Conservation (phyloP, 768 basidiomycete species). For the Termitomyces sp. region DNA sequence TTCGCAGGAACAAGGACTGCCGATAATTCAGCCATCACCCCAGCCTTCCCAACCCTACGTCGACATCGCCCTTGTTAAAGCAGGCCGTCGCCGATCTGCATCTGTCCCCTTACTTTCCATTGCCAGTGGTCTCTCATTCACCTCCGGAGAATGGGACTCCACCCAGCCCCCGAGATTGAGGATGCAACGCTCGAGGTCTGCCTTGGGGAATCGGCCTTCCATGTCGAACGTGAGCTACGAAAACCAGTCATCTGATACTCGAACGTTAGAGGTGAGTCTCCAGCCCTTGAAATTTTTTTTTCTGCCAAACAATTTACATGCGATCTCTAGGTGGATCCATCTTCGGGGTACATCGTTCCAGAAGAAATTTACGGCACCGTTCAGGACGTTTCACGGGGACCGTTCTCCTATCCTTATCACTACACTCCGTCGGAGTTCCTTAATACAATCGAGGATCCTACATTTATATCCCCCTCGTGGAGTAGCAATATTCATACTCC, state of each 20-base stretch:
- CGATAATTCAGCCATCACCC: background rate
- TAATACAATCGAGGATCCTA: conserved; percentile 9
- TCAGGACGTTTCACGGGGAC: conserved; percentile 6
- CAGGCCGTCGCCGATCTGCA: conserved; percentile 24
- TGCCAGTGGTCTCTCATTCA: conserved; percentile 3
- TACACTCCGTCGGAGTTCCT: conserved; percentile 3
- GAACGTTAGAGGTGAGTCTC: conserved; percentile 8
- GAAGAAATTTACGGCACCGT: conserved; percentile 11
- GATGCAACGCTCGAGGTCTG: conserved; percentile 17
- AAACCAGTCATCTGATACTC: conserved; percentile 8
- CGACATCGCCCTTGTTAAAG: conserved; percentile 17
- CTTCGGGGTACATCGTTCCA: conserved; percentile 3
- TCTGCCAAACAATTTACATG: background rate
- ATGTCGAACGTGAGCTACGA: background rate
- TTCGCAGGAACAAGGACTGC: background rate
- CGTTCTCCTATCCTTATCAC: conserved; percentile 1
- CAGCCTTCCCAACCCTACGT: conserved; percentile 3
- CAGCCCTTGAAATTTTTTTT: no score
- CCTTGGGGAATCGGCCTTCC: conserved; percentile 8
- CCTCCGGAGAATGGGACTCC: conserved; percentile 2
- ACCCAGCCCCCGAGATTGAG: conserved; percentile 4
- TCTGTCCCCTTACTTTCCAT: conserved; percentile 27
- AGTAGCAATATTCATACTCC: conserved; percentile 23
- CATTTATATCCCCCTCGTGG: conserved; percentile 37
- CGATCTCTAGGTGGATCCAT: background rate